phyloP scores from a whole-genome alignment of 441 rosid species.

The Metrosideros polymorpha region DNA sequence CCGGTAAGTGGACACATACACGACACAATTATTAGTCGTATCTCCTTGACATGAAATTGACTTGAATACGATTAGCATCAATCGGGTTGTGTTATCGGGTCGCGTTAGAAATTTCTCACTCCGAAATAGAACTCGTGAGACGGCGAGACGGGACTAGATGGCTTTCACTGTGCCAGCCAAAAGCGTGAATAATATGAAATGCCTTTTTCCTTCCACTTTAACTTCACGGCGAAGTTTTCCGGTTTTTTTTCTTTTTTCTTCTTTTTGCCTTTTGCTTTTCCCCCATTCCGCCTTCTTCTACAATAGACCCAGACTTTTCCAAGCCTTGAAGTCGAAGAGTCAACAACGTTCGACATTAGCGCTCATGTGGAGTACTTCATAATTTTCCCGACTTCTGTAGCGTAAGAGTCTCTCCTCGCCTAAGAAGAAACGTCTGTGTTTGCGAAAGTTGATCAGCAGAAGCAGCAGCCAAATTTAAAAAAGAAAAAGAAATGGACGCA shows the following conservation, averaged over 20 bases:
- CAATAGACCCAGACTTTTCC: background rate
- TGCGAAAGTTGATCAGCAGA: background rate
- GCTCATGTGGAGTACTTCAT: too few relatives aligned
- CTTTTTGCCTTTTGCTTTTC: too few relatives aligned
- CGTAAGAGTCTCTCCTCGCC: background rate
- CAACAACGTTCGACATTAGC: background rate
- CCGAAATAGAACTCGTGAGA: too few relatives aligned
- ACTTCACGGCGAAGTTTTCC: too few relatives aligned
- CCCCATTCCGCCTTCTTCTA: background rate
- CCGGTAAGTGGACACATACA: rapidly evolving
- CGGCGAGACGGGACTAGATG: too few relatives aligned
- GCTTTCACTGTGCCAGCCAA: too few relatives aligned
- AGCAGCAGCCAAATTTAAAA: background rate
- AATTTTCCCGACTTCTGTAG: background rate
- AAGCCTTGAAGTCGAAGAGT: background rate
- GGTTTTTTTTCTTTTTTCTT: too few relatives aligned
- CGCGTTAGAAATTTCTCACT: too few relatives aligned
- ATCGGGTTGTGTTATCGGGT: too few relatives aligned
- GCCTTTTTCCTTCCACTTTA: too few relatives aligned
- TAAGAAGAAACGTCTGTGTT: background rate
- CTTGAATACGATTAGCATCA: background rate
- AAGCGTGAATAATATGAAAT: too few relatives aligned
- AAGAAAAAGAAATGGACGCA: background rate
- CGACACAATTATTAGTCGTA: background rate
- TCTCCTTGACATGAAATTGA: background rate